These are phyloP conservation scores for Triticum timopheevii DNA, from an alignment of 176 grass and related monocot species.

Conservation along the genomic window DNA sequence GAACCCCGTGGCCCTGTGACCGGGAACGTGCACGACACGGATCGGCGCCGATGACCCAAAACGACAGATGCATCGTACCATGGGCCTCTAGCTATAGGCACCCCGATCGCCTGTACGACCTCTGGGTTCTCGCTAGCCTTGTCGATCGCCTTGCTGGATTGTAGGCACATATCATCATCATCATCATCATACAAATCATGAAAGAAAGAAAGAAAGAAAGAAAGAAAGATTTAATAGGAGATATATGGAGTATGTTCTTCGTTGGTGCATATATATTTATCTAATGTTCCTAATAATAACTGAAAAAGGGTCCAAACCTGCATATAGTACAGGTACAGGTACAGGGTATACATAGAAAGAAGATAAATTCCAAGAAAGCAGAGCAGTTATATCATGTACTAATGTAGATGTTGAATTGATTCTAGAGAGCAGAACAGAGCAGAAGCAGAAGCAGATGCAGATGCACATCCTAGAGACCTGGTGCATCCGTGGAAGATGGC, in stretches of 20 bases:
- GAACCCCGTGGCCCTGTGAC: slow-evolving; percentile 81
- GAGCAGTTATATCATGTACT: too few relatives aligned
- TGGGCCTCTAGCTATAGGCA: slow-evolving; percentile 76
- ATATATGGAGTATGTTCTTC: too few relatives aligned
- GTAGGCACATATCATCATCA: not conserved
- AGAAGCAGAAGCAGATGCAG: not conserved
- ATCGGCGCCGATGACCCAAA: slow-evolving; percentile 61
- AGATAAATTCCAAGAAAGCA: too few relatives aligned
- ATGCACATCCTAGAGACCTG: slow-evolving; percentile 34
- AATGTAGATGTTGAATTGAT: too few relatives aligned
- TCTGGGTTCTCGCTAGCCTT: slow-evolving; percentile 55
- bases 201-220: not conserved
- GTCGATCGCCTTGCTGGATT: slow-evolving; percentile 74
- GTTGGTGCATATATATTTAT: too few relatives aligned
- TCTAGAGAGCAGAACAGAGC: too few relatives aligned
- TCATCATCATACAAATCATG: not conserved
- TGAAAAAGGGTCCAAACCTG: not conserved
- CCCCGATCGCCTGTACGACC: slow-evolving; percentile 63
- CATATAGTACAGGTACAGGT: too few relatives aligned
- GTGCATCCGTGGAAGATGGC: slow-evolving; percentile 86
- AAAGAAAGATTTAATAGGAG: not conserved
- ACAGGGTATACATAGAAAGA: too few relatives aligned
- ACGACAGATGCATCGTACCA: slow-evolving; percentile 85
- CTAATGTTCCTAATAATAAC: not conserved
- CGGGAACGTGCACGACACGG: slow-evolving; percentile 86